Conservation (phyloP, 2,329 filamentous ascomycete genomes). For the Pestalotiopsis sp. region DNA sequence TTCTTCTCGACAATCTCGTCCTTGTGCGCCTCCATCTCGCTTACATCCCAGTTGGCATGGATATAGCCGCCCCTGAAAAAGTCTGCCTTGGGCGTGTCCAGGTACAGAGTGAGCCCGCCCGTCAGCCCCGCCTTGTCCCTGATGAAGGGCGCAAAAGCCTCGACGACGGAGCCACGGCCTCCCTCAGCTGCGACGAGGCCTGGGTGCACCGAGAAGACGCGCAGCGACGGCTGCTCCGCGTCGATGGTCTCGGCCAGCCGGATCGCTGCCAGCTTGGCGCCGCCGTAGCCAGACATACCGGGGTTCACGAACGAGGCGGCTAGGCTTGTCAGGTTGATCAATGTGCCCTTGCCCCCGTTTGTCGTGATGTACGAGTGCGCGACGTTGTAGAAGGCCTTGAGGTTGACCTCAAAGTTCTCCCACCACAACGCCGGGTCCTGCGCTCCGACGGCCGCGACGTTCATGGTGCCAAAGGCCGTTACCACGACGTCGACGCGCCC, state of each 20-base stretch:
- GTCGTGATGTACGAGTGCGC: neutral
- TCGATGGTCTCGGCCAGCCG: constrained; percentile 26
- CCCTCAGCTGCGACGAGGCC: constrained; percentile 24
- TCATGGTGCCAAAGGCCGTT: constrained; percentile 38
- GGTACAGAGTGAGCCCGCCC: constrained; percentile 15
- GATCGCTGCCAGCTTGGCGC: constrained; percentile 22
- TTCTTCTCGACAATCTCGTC: neutral
- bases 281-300: constrained; percentile 22
- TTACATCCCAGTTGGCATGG: too few species aligned
- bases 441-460: constrained; percentile 1
- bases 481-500: constrained; percentile 38
- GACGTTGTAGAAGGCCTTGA: constrained; percentile 42
- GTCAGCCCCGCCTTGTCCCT: constrained; percentile 31
- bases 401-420: constrained; percentile 48
- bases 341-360: constrained; percentile 19
- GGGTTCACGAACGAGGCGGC: constrained; percentile 21
- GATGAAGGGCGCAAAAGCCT: constrained; percentile 24
- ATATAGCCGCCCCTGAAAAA: neutral
- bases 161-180: constrained; percentile 20
- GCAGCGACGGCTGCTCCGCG: constrained; percentile 23
- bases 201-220: constrained; percentile 21
- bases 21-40: neutral
- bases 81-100: neutral
- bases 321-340: constrained; percentile 24
- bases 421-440: constrained; percentile 33